Evolutionary conservation across 179 eudicot genomes (phyloP).

Genomic region (Dionaea muscipula): DNA sequence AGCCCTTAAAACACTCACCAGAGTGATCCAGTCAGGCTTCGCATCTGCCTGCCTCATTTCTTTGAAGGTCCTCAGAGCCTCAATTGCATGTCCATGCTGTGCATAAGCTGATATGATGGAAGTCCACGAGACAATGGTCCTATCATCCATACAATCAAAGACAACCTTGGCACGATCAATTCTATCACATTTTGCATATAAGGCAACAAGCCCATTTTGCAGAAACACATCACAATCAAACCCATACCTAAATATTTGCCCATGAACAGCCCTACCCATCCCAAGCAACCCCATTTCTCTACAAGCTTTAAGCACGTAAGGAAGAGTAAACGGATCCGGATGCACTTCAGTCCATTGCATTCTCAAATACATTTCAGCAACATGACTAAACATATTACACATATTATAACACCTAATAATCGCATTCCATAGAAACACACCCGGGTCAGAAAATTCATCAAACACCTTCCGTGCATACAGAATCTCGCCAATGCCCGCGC

Average conservation of each 20-base stretch:
- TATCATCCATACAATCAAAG: slow-evolving; percentile 27
- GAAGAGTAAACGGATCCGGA: slow-evolving; percentile 49
- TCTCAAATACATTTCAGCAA: slow-evolving; percentile 27
- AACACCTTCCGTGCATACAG: slow-evolving; percentile 47
- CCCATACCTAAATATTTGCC: slow-evolving; percentile 38
- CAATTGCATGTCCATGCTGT: slow-evolving; percentile 42
- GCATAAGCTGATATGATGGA: slow-evolving; percentile 52
- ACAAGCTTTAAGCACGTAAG: slow-evolving; percentile 52
- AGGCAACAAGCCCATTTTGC: slow-evolving; percentile 46
- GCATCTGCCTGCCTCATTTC: slow-evolving; percentile 38
- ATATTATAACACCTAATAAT: slow-evolving; percentile 41
- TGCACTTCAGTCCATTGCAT: slow-evolving; percentile 36
- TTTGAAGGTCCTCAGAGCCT: slow-evolving; percentile 41
- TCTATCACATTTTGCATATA: slow-evolving; percentile 47
- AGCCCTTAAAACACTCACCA: slow-evolving; percentile 58
- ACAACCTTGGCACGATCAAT: slow-evolving; percentile 33
- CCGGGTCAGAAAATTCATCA: slow-evolving; percentile 45
- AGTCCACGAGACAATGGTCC: slow-evolving; percentile 60
- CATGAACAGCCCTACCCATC: slow-evolving; percentile 43
- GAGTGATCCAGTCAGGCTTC: slow-evolving; percentile 48
- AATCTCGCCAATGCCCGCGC: slow-evolving; percentile 25
- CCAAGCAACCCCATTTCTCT: slow-evolving; percentile 15
- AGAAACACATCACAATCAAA: slow-evolving; percentile 36
- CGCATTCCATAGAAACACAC: slow-evolving; percentile 52
- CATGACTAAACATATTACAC: slow-evolving; percentile 24